phyloP scores from a whole-genome alignment of 1,284 basidiomycete genomes.

The Cryptococcus deneoformans region DNA sequence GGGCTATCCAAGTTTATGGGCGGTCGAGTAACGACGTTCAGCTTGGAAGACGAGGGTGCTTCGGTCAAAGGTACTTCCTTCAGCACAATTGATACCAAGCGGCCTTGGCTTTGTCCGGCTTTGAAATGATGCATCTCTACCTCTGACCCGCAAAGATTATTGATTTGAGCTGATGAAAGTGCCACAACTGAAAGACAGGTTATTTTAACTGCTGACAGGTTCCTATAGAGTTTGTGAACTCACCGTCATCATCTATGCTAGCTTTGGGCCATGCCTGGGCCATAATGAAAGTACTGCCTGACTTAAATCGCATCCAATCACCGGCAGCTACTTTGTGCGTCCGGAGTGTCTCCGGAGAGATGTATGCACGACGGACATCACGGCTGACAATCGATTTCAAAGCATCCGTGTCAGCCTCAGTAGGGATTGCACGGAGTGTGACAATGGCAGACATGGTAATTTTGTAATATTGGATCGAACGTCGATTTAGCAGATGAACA shows the following conservation, averaged over 20 bases:
- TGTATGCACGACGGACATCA: conserved; percentile 30
- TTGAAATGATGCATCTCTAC: conserved; percentile 31
- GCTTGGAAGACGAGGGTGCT: background rate
- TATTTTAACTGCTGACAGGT: background rate
- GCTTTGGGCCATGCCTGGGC: conserved; percentile 40
- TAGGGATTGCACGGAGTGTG: background rate
- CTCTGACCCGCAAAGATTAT: conserved; percentile 17
- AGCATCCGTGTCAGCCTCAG: conserved; percentile 5
- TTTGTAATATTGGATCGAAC: too few relatives aligned
- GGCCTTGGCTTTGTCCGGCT: conserved; percentile 12
- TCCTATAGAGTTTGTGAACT: background rate
- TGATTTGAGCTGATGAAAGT: conserved; percentile 19
- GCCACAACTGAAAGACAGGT: conserved; percentile 10
- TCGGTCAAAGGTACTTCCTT: conserved; percentile 8
- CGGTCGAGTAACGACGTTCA: background rate
- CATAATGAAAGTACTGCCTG: conserved; percentile 8
- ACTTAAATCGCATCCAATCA: conserved; percentile 35
- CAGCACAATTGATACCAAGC: conserved; percentile 22
- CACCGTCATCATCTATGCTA: conserved; percentile 36
- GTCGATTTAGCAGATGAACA: too few relatives aligned
- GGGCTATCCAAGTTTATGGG: conserved; percentile 5
- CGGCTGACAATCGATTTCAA: conserved; percentile 6
- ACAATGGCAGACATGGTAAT: background rate
- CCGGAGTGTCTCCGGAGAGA: conserved; percentile 40
- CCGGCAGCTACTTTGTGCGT: conserved; percentile 42